These are phyloP conservation scores for Fusarium nurragi DNA, from an alignment of 2,329 filamentous ascomycete species.

Conservation along the genomic window DNA sequence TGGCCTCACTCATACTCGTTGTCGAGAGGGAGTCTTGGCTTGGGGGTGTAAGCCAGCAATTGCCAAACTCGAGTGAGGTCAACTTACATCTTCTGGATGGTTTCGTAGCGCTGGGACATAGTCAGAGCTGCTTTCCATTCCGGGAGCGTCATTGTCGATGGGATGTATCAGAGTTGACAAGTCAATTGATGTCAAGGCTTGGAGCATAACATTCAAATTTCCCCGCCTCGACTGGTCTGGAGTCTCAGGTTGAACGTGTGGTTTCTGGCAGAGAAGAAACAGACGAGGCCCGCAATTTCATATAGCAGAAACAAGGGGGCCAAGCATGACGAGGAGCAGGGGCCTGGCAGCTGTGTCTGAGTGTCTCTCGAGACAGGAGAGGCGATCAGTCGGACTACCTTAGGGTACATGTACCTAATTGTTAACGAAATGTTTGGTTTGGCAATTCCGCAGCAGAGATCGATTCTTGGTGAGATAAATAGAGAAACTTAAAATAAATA, in stretches of 20 bases:
- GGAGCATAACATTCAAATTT: conserved; percentile 9
- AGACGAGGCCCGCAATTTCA: conserved; percentile 24
- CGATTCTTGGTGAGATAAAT: not conserved
- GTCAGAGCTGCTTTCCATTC: conserved; percentile 64
- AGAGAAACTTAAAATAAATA: too few species aligned
- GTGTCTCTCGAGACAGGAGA: not conserved
- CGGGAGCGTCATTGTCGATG: conserved; percentile 28
- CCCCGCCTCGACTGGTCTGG: not conserved
- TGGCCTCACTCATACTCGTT: conserved; percentile 59
- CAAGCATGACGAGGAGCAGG: conserved; percentile 2
- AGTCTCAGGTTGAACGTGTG: conserved; percentile 14
- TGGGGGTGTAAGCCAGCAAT: conserved; percentile 14
- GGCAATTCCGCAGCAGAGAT: not conserved
- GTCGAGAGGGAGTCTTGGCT: conserved; percentile 47
- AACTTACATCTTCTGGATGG: conserved; percentile 62
- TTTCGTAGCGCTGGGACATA: conserved; percentile 69
- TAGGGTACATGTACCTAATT: not conserved
- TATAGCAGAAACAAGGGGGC: conserved; percentile 38
- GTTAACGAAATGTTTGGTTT: not conserved
- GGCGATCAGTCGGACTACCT: not conserved
- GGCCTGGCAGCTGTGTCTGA: not conserved
- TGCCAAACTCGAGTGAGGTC: not conserved
- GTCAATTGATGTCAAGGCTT: conserved; percentile 12
- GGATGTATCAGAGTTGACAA: not conserved
- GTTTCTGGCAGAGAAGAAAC: conserved; percentile 4